phyloP scores from a whole-genome alignment of 345 rosid species.

The Rubroshorea leprosula region DNA sequence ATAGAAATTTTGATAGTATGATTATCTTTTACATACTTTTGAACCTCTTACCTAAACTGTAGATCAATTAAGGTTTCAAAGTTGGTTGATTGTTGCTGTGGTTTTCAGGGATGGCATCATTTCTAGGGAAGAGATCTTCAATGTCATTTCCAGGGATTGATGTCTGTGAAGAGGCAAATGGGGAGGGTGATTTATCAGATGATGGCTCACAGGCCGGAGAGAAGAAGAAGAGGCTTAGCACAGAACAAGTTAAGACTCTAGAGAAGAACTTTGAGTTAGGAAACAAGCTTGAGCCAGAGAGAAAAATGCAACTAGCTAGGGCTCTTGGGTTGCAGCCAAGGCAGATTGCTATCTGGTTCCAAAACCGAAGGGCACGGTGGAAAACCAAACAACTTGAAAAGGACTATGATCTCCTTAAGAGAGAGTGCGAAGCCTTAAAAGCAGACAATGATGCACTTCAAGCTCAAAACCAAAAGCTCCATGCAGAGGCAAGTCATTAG shows the following conservation, averaged over 20 bases:
- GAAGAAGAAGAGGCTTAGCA: slow-evolving; percentile 87
- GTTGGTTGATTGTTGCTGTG: too few species aligned
- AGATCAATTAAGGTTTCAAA: too few species aligned
- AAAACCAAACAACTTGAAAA: slow-evolving; percentile 95
- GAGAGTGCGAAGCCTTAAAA: slow-evolving; percentile 72
- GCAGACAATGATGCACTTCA: slow-evolving; percentile 74
- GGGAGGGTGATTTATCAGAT: slow-evolving; percentile 80
- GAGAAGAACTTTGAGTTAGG: slow-evolving; percentile 96
- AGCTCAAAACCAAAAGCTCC: slow-evolving; percentile 82
- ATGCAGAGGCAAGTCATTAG: slow-evolving; percentile 62
- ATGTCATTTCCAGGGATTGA: slow-evolving; percentile 62
- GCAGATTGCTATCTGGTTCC: slow-evolving; percentile 98
- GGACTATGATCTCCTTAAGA: slow-evolving; percentile 81
- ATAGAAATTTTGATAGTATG: too few species aligned
- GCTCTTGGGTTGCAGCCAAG: slow-evolving; percentile 94
- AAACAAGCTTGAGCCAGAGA: slow-evolving; percentile 96
- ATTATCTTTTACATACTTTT: too few species aligned
- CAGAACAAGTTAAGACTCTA: slow-evolving; percentile 90
- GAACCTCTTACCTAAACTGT: too few species aligned
- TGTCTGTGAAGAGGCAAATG: slow-evolving; percentile 50
- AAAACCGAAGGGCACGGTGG: slow-evolving; percentile 95
- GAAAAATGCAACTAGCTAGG: slow-evolving; percentile 94
- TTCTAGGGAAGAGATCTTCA: slow-evolving; percentile 70
- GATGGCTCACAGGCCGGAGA: slow-evolving; percentile 95
- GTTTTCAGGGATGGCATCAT: slow-evolving; percentile 69